Evolutionary conservation across 2,329 filamentous ascomycete species (phyloP), one percentile per base, ranked within the genome.

Genomic region (Pochonia chlamydosporia): DNA sequence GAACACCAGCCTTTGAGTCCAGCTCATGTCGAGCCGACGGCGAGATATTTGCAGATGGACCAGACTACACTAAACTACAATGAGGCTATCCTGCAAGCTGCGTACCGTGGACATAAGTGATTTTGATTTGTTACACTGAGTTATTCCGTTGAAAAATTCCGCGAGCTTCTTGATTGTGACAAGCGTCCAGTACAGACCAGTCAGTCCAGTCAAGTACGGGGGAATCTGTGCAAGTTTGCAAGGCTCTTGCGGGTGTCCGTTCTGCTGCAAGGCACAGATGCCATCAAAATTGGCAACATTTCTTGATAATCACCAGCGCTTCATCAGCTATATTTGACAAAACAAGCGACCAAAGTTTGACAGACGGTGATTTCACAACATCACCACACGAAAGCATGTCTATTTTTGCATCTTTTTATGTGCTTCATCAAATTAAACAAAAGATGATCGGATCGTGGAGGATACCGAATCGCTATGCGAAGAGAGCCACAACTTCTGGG

Each of bases 401-500:
- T 49, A 40, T 35, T 44, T 36, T 43, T 40, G 23, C 13, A 43
- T 14, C 23, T 16, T 43, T 37, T 26, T 23, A 49, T 40, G 25
- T 40, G 39, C 35, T 46, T 9, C 43, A 40, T 28, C 21, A 24
- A 49, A 39, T 39, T 39, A 3, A 42, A 43, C n/a, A 24, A 36
- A 40, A 43, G 10, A 45, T 48, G 33, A 46, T 46, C 18, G 49
- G 46, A 69, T 70, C 68, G 68, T 70, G 66, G 67, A 71, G 66
- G 68, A 70, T 70, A 59, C 62, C 57, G 54, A 63, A 53, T 57
- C 56, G 59, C 62, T 60, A 61, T 63, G 61, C 61, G 54, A 62
- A 57, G 54, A 59, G 57, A 58, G 59, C 54, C 54, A 52, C 53
- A 52, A 51, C 50, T 51, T 42, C 47, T 48, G 47, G 33, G 55